Evolutionary conservation across 2,329 filamentous ascomycete genomes (phyloP).

Genomic region (Salinomyces thailandicus): DNA sequence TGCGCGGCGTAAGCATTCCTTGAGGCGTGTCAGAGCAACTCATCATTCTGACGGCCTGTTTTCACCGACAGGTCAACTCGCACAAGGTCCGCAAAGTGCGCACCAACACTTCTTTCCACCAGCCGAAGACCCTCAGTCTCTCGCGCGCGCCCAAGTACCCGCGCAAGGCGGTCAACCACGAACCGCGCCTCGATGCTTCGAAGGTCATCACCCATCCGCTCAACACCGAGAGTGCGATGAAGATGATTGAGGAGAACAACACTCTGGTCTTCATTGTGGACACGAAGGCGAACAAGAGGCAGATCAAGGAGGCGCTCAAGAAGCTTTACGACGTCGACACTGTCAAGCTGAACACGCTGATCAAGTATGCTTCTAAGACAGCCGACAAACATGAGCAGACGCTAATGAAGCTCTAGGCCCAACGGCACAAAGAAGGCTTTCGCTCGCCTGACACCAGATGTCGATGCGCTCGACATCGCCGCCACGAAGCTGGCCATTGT

Average conservation of each 20-base stretch:
- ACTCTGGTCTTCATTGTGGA: conserved; percentile 53
- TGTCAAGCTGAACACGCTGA: conserved; percentile 98
- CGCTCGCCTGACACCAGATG: conserved; percentile 86
- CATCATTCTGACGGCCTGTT: conserved; percentile 43
- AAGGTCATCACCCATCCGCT: conserved; percentile 97
- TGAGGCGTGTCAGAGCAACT: conserved; percentile 39
- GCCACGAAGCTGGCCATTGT: conserved; percentile 98
- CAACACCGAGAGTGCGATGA: conserved; percentile 99
- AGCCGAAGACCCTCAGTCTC: conserved; percentile 89
- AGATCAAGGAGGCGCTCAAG: conserved; percentile 97
- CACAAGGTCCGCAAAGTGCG: conserved; percentile 92
- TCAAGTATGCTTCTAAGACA: conserved; percentile 55
- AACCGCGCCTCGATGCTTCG: conserved; percentile 88
- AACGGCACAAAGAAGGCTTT: conserved; percentile 99
- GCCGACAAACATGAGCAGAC: conserved; percentile 3
- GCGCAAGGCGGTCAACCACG: conserved; percentile 84
- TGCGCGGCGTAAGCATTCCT: conserved; percentile 73
- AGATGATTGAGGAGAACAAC: conserved; percentile 99
- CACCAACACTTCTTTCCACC: conserved; percentile 89
- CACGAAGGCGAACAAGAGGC: conserved; percentile 92
- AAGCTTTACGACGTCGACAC: conserved; percentile 98
- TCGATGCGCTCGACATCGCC: conserved; percentile 97
- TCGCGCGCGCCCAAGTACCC: conserved; percentile 91
- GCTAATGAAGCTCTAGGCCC: conserved; percentile 48
- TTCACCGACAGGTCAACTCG: conserved; percentile 49